phyloP scores from a whole-genome alignment of 2,329 filamentous ascomycete genomes.

The Tolypocladium amazonense region DNA sequence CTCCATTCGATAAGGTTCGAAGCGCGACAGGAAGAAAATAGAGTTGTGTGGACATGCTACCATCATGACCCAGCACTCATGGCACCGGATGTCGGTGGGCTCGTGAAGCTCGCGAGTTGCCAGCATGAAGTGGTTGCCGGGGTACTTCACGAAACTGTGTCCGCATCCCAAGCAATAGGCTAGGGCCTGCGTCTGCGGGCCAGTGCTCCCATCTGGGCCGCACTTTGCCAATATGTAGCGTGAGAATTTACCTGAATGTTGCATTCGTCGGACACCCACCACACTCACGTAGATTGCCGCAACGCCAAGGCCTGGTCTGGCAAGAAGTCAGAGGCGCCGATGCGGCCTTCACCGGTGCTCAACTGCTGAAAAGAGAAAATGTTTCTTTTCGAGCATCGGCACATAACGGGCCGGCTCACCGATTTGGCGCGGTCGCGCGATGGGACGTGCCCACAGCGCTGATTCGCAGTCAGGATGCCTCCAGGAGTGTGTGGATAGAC shows the following conservation, averaged over 20 bases:
- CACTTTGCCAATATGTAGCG: slow-evolving; percentile 11
- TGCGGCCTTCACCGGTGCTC: slow-evolving; percentile 46
- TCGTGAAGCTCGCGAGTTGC: slow-evolving; percentile 51
- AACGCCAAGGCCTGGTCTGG: slow-evolving; percentile 45
- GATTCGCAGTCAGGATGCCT: slow-evolving; percentile 40
- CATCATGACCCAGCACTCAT: slow-evolving; percentile 46
- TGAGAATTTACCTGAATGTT: neutral
- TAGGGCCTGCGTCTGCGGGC: slow-evolving; percentile 42
- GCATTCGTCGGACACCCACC: neutral
- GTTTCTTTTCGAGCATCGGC: slow-evolving; percentile 35
- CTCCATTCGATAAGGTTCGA: slow-evolving; percentile 47
- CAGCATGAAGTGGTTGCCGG: slow-evolving; percentile 48
- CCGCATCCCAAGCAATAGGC: slow-evolving; percentile 53
- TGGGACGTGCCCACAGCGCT: slow-evolving; percentile 60
- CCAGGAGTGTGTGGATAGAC: slow-evolving; percentile 46
- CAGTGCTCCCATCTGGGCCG: neutral
- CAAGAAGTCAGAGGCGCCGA: slow-evolving; percentile 59
- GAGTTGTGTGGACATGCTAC: slow-evolving; percentile 41
- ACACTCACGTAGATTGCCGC: slow-evolving; percentile 36
- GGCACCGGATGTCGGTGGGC: slow-evolving; percentile 52
- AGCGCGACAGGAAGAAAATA: slow-evolving; percentile 49
- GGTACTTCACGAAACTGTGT: slow-evolving; percentile 50
- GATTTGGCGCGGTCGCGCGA: slow-evolving; percentile 45
- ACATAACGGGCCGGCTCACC: slow-evolving; percentile 53
- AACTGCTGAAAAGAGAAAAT: slow-evolving; percentile 35